Evolutionary conservation across 2,329 filamentous ascomycete genomes (phyloP).

Genomic region (Colletotrichum orchidophilum): DNA sequence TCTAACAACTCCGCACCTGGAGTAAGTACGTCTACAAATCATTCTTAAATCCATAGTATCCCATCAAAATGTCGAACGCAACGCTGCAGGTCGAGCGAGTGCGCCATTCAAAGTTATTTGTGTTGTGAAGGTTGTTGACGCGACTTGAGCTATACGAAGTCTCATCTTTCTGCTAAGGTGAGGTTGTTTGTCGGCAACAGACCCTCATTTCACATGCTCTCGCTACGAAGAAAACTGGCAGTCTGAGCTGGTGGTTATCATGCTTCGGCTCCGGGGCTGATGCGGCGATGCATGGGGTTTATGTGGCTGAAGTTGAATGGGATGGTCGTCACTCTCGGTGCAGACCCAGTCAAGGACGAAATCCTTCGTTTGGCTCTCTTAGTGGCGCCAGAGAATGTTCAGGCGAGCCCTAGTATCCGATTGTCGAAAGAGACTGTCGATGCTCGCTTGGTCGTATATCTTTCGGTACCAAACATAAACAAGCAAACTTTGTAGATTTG

Average conservation of each 20-base stretch:
- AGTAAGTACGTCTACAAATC: neutral
- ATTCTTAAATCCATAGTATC: neutral
- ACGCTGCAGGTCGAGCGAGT: neutral
- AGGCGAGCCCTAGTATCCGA: neutral
- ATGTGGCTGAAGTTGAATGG: neutral
- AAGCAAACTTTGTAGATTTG: neutral
- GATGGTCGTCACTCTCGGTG: neutral
- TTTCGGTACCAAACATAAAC: neutral
- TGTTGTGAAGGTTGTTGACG: too few relatives aligned
- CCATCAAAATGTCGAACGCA: neutral
- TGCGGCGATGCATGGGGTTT: too few relatives aligned
- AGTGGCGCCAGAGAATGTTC: neutral
- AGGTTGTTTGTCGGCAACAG: too few relatives aligned
- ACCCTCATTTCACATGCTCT: too few relatives aligned
- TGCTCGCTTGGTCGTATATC: neutral
- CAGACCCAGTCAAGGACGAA: neutral
- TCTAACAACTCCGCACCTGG: too few relatives aligned
- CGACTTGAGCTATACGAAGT: too few relatives aligned
- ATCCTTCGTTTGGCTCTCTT: too few relatives aligned
- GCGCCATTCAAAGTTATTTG: too few relatives aligned
- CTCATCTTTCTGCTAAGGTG: too few relatives aligned
- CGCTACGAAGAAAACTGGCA: too few relatives aligned
- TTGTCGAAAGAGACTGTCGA: neutral
- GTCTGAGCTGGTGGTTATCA: too few relatives aligned
- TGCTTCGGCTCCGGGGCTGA: neutral